phyloP scores from a whole-genome alignment of 306 rosid species.

The Echinosophora koreensis region DNA sequence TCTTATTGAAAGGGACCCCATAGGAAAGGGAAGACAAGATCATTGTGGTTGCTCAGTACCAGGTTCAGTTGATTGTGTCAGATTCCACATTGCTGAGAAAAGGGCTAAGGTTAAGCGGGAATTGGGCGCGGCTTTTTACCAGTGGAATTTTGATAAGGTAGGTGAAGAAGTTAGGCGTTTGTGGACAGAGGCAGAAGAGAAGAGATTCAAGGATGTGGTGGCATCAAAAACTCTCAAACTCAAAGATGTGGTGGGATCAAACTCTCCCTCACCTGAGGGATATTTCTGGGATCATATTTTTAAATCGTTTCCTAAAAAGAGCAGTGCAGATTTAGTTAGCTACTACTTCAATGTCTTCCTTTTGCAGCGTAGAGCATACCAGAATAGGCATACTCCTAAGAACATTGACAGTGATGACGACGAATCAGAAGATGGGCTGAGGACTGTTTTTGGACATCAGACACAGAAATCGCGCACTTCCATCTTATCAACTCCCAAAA shows the following conservation, averaged over 20 bases:
- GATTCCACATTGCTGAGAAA: conserved; percentile 77
- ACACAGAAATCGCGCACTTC: conserved; percentile 47
- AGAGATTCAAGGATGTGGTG: conserved; percentile 59
- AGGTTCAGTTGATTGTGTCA: conserved; percentile 72
- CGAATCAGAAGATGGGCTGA: conserved; percentile 50
- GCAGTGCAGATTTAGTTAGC: conserved; percentile 74
- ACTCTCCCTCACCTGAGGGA: conserved; percentile 51
- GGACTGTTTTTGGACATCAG: conserved; percentile 53
- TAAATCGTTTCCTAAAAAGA: conserved; percentile 64
- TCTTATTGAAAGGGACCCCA: conserved; percentile 76
- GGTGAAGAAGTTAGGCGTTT: conserved; percentile 70
- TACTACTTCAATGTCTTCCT: conserved; percentile 88
- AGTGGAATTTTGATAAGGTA: conserved; percentile 64
- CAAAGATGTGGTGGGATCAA: conserved; percentile 52
- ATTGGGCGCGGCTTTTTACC: conserved; percentile 68
- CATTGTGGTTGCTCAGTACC: conserved; percentile 69
- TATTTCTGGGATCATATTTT: conserved; percentile 66
- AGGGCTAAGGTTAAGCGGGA: conserved; percentile 66
- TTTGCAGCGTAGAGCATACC: conserved; percentile 76
- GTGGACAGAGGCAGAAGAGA: conserved; percentile 75
- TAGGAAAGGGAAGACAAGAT: conserved; percentile 87
- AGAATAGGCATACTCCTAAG: conserved; percentile 74
- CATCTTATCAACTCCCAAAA: conserved; percentile 58
- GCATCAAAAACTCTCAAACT: conserved; percentile 52
- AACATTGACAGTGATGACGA: conserved; percentile 80